Base-by-base conservation (phyloP, 2,329 filamentous ascomycete genomes). In the Sarocladium oryzae region DNA sequence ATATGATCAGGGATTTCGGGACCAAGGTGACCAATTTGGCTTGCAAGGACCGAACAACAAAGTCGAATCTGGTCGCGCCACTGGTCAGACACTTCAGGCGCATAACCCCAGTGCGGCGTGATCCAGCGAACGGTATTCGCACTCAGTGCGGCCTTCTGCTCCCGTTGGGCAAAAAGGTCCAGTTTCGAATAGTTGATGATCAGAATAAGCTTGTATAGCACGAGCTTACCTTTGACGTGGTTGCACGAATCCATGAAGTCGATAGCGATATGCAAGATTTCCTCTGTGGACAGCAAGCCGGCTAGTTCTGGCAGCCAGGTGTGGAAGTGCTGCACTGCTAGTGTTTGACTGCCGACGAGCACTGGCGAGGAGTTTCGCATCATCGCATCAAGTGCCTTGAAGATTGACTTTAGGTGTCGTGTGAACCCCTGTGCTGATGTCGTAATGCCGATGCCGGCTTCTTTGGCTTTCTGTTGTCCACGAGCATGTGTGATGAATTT, bases 271-370 rank as follows among this genome's bases (percentile, higher is more conserved):
- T 95, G 86, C 50, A 96, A 73, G 41, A 96, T 92, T 64, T 97
- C 92, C 60, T 90, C 86, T 0, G 85, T 84, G 3, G 79, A 81
- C 62, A 97, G 77, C 33, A 93, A 76, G 2, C 85, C 82, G 0
- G 82, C 77, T 9, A 99, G 80, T 63, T 97, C 92, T 0, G 93
- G 92, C n/a, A 99, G 74, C 93, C 93, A 99, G 0, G 88, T 88
- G 63, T 97, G 92, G 65, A 97, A 95, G 65, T 97, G 89, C 67
- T 99, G 93, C 11, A 97, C 90, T 2, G 95, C 84, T 48, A 99
- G 74, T 0, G 93, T 97, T 69, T 99, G 95, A 56, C 88, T 97
- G 30, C 93, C 93, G 13, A 97, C 88, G 21, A 97, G 73, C 16
- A 91, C 84, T 0, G 93, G 88, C 2, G 89, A 87, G 2, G 84